phyloP scores from a whole-genome alignment of 331 rosid species.

The Saraca asoca region DNA sequence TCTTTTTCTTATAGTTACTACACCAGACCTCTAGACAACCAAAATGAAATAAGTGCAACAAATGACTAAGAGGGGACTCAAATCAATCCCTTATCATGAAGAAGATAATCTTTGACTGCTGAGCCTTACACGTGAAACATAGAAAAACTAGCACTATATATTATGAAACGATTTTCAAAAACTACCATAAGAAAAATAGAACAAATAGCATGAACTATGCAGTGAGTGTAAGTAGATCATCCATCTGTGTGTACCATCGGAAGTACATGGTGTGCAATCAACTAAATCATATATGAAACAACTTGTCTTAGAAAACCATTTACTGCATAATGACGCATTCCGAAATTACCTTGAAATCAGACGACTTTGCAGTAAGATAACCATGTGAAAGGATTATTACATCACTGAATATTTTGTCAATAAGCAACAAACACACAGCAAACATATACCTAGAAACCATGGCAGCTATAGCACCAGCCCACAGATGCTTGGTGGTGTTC shows the following conservation, averaged over 20 bases:
- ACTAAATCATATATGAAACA: neutral
- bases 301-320: neutral
- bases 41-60: neutral
- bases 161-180: neutral
- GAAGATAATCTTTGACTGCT: neutral
- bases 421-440: neutral
- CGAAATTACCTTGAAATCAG: too few relatives aligned
- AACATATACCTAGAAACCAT: constrained; percentile 87
- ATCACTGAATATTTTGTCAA: neutral
- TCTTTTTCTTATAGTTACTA: neutral
- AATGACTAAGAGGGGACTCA: neutral
- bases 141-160: too few relatives aligned
- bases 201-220: neutral
- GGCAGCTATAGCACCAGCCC: constrained; percentile 99
- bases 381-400: too few relatives aligned
- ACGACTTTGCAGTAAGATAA: too few relatives aligned
- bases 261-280: neutral
- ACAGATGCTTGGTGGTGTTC: constrained; percentile 88
- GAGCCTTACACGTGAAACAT: neutral
- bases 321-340: too few relatives aligned
- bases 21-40: neutral
- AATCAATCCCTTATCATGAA: neutral
- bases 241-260: neutral
- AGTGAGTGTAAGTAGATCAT: neutral
- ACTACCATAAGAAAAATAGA: neutral